phyloP scores from a whole-genome alignment of 306 rosid species.

The Alnus rubra region DNA sequence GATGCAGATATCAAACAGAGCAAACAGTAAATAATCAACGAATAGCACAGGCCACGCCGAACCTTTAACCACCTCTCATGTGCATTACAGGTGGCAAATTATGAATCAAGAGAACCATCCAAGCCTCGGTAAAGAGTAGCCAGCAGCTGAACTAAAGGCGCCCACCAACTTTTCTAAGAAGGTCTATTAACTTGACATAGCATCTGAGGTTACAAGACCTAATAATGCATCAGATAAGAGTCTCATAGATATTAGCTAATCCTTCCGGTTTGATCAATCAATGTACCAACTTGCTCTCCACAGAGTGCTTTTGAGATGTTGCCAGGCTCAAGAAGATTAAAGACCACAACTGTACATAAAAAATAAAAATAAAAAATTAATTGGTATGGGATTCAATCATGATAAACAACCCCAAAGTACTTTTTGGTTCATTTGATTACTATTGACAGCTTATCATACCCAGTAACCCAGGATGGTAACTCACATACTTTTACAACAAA shows the following conservation, averaged over 20 bases:
- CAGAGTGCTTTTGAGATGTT: conserved; percentile 70
- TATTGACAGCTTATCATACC: background rate
- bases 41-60: conserved; percentile 9
- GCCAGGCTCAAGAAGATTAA: conserved; percentile 65
- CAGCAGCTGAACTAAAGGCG: conserved; percentile 17
- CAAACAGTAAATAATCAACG: conserved; percentile 4
- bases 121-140: conserved; percentile 8
- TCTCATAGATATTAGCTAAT: conserved; percentile 27
- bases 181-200: conserved; percentile 9
- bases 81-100: conserved; percentile 11
- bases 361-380: background rate
- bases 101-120: conserved; percentile 4
- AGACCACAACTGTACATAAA: conserved; percentile 51
- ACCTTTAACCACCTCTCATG: conserved; percentile 18
- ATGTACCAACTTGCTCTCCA: conserved; percentile 68
- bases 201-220: conserved; percentile 24
- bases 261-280: conserved; percentile 64
- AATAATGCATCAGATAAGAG: background rate
- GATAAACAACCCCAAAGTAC: background rate
- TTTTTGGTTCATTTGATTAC: conserved; percentile 11
- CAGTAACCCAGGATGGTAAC: background rate
- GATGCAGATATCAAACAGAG: conserved; percentile 6
- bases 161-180: conserved; percentile 4
- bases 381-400: background rate
- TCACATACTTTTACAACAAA: background rate